A percentile compares a stretch with the other conserved stretches of the same genome.
These are phyloP conservation scores for Colletotrichum higginsianum DNA, from an alignment of 2,329 filamentous ascomycete genomes.

Conservation along the genomic window DNA sequence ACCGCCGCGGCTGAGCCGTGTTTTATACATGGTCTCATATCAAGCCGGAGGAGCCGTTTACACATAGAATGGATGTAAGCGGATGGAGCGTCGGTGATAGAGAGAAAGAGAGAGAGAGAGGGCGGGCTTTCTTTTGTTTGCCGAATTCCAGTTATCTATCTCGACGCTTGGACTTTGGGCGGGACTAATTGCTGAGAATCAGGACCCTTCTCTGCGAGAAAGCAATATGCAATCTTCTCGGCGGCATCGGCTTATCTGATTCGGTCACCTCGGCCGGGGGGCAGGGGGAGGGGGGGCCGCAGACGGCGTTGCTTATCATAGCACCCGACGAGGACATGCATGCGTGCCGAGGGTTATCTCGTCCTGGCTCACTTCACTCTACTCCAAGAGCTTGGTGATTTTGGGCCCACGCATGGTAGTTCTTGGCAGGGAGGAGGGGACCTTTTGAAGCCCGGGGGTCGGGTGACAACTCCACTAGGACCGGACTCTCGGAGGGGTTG, in stretches of 20 bases:
- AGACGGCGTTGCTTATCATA: conserved; percentile 24
- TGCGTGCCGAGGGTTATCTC: conserved; percentile 10
- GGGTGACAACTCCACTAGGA: neutral
- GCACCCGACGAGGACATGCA: conserved; percentile 22
- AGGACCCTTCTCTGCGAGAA: conserved; percentile 14
- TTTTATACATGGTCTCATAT: conserved; percentile 9
- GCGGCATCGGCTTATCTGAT: conserved; percentile 20
- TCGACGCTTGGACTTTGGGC: neutral
- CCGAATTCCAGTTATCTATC: neutral
- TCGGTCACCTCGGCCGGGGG: neutral
- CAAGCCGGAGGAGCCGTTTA: neutral
- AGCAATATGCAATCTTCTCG: conserved; percentile 23
- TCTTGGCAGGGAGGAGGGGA: neutral
- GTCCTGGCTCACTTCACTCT: neutral
- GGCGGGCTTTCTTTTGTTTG: conserved; percentile 10
- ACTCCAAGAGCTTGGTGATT: neutral
- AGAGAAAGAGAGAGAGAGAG: too few species aligned
- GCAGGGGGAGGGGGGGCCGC: neutral
- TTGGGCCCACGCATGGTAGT: neutral
- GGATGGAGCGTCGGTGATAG: neutral
- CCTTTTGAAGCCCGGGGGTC: too few species aligned
- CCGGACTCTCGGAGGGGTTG: neutral
- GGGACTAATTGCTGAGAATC: conserved; percentile 13
- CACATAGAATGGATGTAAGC: neutral
- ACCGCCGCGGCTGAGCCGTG: neutral